Base-by-base conservation (phyloP, 2,329 filamentous ascomycete species). In the Colletotrichum shisoi region DNA sequence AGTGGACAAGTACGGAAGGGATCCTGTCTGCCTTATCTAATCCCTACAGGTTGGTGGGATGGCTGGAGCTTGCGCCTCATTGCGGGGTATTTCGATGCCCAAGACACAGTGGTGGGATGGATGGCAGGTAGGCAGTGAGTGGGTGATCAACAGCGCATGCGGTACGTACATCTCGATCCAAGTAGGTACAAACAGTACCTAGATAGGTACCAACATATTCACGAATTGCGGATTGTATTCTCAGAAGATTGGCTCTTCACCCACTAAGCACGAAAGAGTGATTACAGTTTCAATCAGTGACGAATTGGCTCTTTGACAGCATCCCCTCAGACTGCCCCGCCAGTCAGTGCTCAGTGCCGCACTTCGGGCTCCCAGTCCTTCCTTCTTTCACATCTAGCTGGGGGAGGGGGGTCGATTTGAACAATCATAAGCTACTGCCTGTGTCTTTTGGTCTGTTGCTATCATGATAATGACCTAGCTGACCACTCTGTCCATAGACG, bases 11-110 rank as follows among this genome's bases (percentile, higher is more conserved):
- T 46, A 53, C 52, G 24, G 57, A 52, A 59, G 56, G 56, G 62
- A 42, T 60, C 62, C 8, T 65, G 48, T 60, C 54, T 68, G 49
- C 44, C 65, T 68, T 68, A 68, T 68, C 65, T 68, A 68, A 68
- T 68, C 65, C 61, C 37, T 24, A 51, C 49, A 49, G 31, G 53
- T 53, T 54, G 64, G 64, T 64, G 64, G 60, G 48, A 65, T 64
- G 61, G 61, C 34, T 68, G 56, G 48, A 68, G 65, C 65, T 68
- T 48, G 49, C 54, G 61, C 61, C 61, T 64, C 61, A 49, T n/a
- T 68, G 65, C 56, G 65, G 65, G 65, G 65, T 65, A 57, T 59
- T 31, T 45, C 19, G 52, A 56, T 65, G 62, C 64, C 64, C 64
- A 49, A 68, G 53, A 44, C 39, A 39, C n/a, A 21, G 34, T 19